phyloP scores from a whole-genome alignment of 192 early-diverging fungal genomes.

The Dissophora ornata region DNA sequence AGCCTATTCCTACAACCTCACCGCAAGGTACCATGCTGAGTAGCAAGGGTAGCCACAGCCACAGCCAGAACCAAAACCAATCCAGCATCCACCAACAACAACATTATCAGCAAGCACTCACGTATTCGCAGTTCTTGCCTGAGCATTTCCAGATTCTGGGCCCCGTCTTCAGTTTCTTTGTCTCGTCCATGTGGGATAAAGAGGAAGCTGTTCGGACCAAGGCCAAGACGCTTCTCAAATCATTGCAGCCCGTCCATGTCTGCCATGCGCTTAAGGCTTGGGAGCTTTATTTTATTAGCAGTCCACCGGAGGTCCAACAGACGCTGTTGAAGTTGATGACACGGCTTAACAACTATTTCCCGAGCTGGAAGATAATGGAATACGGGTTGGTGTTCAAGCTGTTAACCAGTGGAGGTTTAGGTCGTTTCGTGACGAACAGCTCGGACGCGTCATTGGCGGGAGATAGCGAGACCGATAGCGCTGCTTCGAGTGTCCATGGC shows the following conservation, averaged over 20 bases:
- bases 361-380: conserved; percentile 60
- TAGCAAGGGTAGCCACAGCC: conserved; percentile 22
- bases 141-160: conserved; percentile 58
- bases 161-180: conserved; percentile 65
- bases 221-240: conserved; percentile 58
- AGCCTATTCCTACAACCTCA: not conserved
- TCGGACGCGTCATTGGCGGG: conserved; percentile 1
- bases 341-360: conserved; percentile 64
- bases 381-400: conserved; percentile 30
- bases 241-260: conserved; percentile 61
- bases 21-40: conserved; percentile 7
- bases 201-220: conserved; percentile 68
- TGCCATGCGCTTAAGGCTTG: conserved; percentile 65
- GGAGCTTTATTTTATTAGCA: conserved; percentile 64
- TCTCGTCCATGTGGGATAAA: conserved; percentile 66
- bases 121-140: conserved; percentile 15
- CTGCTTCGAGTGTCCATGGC: not conserved
- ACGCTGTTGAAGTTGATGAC: conserved; percentile 62
- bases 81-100: not conserved
- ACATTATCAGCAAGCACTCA: not conserved
- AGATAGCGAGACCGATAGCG: not conserved
- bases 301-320: conserved; percentile 49
- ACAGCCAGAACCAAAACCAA: not conserved
- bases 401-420: conserved; percentile 22
- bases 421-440: not conserved